Percentiles rank a stretch among this genome's conserved stretches.
Conservation (phyloP, 768 basidiomycete species). For the Tricholoma sp. region DNA sequence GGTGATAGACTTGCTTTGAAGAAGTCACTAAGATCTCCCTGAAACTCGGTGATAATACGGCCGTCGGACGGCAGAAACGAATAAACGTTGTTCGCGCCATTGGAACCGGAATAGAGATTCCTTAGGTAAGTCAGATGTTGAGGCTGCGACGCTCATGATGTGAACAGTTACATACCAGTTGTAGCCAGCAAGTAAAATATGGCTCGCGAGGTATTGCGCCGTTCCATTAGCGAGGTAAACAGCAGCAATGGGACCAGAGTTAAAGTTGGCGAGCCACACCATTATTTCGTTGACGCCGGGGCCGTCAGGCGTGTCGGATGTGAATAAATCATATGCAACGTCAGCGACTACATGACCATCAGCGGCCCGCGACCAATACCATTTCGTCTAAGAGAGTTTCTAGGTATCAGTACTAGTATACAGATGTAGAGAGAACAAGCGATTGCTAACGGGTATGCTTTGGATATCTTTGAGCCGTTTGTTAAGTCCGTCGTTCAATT, state of each 20-base stretch:
- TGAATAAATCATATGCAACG: conserved; percentile 63
- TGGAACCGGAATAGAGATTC: conserved; percentile 51
- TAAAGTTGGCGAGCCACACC: conserved; percentile 60
- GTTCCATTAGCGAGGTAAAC: conserved; percentile 40
- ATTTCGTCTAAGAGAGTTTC: conserved; percentile 36
- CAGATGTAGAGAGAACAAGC: not conserved
- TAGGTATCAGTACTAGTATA: not conserved
- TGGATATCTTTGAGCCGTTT: conserved; percentile 47
- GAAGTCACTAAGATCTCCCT: conserved; percentile 49
- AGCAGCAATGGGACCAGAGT: conserved; percentile 53
- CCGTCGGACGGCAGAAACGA: conserved; percentile 40
- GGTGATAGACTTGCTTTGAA: conserved; percentile 31
- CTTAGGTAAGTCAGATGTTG: conserved; percentile 19
- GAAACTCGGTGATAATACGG: conserved; percentile 41
- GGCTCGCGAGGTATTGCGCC: conserved; percentile 40
- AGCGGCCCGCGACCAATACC: conserved; percentile 49
- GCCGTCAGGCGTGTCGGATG: conserved; percentile 44
- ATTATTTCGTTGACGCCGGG: conserved; percentile 48
- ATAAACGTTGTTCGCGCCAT: conserved; percentile 48
- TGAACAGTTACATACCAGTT: conserved; percentile 36
- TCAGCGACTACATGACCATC: conserved; percentile 43
- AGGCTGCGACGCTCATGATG: not conserved
- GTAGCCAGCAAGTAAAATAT: conserved; percentile 42
- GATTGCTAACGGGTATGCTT: conserved; percentile 46
- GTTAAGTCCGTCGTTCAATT: conserved; percentile 46